Conservation (phyloP, 2,329 filamentous ascomycete genomes). For the Lachnellula hyalina region DNA sequence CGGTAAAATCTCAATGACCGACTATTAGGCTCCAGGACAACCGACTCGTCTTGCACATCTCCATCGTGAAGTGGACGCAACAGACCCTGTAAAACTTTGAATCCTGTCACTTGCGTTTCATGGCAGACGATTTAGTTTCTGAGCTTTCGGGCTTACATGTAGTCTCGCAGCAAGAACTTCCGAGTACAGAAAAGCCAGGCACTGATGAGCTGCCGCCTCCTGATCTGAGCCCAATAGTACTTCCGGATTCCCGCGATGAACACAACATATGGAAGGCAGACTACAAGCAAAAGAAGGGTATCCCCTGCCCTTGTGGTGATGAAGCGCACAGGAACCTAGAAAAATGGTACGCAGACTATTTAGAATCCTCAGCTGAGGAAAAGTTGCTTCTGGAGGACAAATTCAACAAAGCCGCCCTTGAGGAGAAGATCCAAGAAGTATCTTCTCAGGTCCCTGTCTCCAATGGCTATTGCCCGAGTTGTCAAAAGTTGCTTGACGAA, state of each 20-base stretch:
- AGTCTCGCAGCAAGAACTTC: no score
- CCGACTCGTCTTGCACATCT: no score
- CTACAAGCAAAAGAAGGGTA: background rate
- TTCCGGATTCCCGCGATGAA: background rate
- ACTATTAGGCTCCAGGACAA: no score
- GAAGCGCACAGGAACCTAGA: background rate
- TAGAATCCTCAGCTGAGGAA: background rate
- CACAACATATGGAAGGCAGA: background rate
- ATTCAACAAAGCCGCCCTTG: background rate
- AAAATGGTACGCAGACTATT: background rate
- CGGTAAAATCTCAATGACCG: no score
- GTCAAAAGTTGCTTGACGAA: slow-evolving; percentile 5
- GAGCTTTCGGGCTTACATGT: no score
- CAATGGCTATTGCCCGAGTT: slow-evolving; percentile 1
- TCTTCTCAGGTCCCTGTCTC: background rate
- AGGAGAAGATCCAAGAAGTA: background rate
- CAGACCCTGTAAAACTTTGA: background rate
- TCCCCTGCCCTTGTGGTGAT: background rate
- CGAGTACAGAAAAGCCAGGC: no score
- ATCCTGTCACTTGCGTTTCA: background rate
- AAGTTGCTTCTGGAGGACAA: background rate
- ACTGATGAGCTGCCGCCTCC: background rate
- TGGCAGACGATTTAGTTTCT: background rate
- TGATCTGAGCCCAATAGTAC: background rate
- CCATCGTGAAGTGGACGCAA: background rate